These are phyloP conservation scores for Tephrocybe sp. DNA, from an alignment of 768 basidiomycete species.

Conservation along the genomic window DNA sequence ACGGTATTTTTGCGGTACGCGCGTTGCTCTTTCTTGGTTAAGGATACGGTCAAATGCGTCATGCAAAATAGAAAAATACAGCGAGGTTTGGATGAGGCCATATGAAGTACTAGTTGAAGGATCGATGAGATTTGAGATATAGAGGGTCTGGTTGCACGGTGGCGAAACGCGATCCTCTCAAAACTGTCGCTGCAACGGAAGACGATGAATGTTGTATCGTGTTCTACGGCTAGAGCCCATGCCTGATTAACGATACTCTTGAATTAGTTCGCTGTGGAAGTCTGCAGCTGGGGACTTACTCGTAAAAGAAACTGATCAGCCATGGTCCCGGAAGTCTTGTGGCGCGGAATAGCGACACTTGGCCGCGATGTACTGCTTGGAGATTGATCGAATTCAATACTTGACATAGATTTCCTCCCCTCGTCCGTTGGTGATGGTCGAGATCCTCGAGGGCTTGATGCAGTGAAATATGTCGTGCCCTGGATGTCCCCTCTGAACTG, in stretches of 20 bases:
- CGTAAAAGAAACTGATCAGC: not conserved
- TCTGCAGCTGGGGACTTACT: not conserved
- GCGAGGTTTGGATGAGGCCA: conserved; percentile 15
- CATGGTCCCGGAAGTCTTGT: not conserved
- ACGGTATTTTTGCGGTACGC: not conserved
- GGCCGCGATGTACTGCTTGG: not conserved
- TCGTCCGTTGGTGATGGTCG: too few relatives aligned
- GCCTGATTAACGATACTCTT: conserved; percentile 3
- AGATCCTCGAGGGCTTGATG: too few relatives aligned
- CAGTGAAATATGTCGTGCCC: too few relatives aligned
- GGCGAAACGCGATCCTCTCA: conserved; percentile 19
- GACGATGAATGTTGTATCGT: conserved; percentile 18
- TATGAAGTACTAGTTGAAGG: conserved; percentile 14
- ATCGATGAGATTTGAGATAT: conserved; percentile 19
- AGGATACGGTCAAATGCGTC: conserved; percentile 16
- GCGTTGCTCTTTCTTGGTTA: not conserved
- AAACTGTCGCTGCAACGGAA: conserved; percentile 17
- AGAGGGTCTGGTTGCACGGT: conserved; percentile 20
- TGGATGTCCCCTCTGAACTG: too few relatives aligned
- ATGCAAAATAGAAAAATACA: conserved; percentile 18
- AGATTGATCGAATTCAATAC: not conserved
- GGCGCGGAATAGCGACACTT: not conserved
- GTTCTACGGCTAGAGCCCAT: conserved; percentile 15
- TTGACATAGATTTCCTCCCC: not conserved
- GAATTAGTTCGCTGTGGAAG: not conserved